A percentile compares a stretch with the other conserved stretches of the same genome.
These are phyloP conservation scores for Salix exigua DNA, from an alignment of 345 rosid species.

Conservation along the genomic window DNA sequence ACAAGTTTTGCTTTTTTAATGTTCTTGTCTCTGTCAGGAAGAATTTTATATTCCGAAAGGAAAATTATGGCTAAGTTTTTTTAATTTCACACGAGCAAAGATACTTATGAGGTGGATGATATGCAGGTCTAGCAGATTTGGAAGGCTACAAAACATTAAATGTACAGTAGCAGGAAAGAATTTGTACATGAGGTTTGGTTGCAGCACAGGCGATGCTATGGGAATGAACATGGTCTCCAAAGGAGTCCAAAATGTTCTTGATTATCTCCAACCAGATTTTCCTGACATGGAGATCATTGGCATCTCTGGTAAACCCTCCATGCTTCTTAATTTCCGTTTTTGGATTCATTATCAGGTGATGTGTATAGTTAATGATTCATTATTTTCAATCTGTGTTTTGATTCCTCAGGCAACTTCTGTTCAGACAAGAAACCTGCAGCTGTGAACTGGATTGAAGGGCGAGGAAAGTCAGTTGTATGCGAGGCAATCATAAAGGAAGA, in stretches of 20 bases:
- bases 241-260: constrained; percentile 92
- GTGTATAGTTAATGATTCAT: not conserved
- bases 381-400: constrained; percentile 23
- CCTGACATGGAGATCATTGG: constrained; percentile 88
- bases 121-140: constrained; percentile 81
- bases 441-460: constrained; percentile 42
- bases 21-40: not conserved
- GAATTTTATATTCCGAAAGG: not conserved
- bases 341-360: not conserved
- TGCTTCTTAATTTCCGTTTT: not conserved
- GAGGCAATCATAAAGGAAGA: constrained; percentile 80
- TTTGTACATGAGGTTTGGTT: constrained; percentile 64
- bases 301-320: constrained; percentile 51
- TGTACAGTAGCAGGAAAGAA: constrained; percentile 76
- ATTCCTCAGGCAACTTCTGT: constrained; percentile 65
- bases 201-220: constrained; percentile 97
- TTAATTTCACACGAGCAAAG: not conserved
- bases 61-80: not conserved
- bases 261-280: constrained; percentile 62
- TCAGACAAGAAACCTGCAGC: constrained; percentile 73
- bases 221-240: constrained; percentile 98
- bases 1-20: not conserved
- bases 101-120: not conserved
- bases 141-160: constrained; percentile 51
- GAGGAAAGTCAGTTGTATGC: constrained; percentile 43